Conservation (phyloP, 169 alveolate species). For the Plasmodium coatneyi region DNA sequence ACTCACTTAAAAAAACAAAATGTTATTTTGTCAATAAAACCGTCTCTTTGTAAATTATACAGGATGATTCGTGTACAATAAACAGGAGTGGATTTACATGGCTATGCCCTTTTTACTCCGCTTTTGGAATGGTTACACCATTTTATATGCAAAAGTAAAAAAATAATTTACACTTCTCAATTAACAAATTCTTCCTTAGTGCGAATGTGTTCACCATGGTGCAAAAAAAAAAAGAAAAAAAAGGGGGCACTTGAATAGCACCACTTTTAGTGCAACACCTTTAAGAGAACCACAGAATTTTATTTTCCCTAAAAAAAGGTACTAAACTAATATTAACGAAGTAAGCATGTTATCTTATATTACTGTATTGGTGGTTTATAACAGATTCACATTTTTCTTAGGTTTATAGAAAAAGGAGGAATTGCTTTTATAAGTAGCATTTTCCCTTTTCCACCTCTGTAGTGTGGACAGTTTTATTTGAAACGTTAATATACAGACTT, state of each 20-base stretch:
- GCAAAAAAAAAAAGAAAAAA: neutral
- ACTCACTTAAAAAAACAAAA: neutral
- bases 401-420: neutral
- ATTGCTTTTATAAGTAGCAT: neutral
- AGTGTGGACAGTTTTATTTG: neutral
- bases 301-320: neutral
- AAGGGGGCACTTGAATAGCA: neutral
- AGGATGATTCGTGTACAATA: neutral
- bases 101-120: neutral
- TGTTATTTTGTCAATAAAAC: neutral
- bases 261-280: neutral
- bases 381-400: neutral
- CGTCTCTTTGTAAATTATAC: neutral
- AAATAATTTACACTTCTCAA: neutral
- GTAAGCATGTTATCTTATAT: neutral
- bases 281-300: neutral
- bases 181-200: neutral
- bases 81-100: neutral
- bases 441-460: neutral
- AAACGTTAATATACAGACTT: neutral
- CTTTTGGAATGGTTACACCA: neutral
- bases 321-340: neutral
- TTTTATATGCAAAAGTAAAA: neutral
- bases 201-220: neutral
- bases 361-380: neutral